Base-by-base conservation (phyloP, 208 protist genomes). In the Trypanosoma boissoni region DNA sequence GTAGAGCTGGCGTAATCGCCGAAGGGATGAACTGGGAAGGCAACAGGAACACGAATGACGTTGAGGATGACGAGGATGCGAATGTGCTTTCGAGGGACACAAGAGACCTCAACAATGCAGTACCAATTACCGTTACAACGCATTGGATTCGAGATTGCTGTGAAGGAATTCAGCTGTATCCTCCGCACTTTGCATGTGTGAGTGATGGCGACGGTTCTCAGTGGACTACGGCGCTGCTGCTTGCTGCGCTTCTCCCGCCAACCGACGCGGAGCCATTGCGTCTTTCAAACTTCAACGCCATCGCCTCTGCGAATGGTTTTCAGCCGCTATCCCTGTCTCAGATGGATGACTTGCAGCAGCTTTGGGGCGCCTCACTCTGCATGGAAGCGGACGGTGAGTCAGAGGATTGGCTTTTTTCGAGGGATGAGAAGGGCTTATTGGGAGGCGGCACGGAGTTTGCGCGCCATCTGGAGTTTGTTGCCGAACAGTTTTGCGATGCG, bases 161-260 rank as follows among this genome's bases (percentile, higher is more conserved):
- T 24, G 64, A 63, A 21, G 64, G 41, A 32, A 26, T 71, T 18
- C 21, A 64, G 10, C 21, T 71, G 18, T 71, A 71, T n/a, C 64
- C 64, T 9, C 28, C 56, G 20, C 55, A 64, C 8, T 54, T 64
- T 28, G 54, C 64, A 21, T 56, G 64, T 28, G 31, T 48, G 3
- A 59, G 39, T 27, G 51, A 59, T 34, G 64, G 59, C 26, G 48
- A 28, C 28, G 54, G 56, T 27, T 10, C 59, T 3, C 64, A 48
- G 64, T 59, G 64, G 43, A 54, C 46, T 36, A 49, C 64, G n/a
- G 21, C 21, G 12, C 48, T 71, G 18, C 37, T 71, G 20, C 36
- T 71, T 29, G 55, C 64, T 2, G 51, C 41, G 29, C 55, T 71
- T 45, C 36, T 71, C 50, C 64, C 64, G 20, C 39, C 64, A 28